A percentile compares a stretch with the other conserved stretches of the same genome.
Evolutionary conservation across 75 land plant species (phyloP).

Genomic region (Picea sitchensis): DNA sequence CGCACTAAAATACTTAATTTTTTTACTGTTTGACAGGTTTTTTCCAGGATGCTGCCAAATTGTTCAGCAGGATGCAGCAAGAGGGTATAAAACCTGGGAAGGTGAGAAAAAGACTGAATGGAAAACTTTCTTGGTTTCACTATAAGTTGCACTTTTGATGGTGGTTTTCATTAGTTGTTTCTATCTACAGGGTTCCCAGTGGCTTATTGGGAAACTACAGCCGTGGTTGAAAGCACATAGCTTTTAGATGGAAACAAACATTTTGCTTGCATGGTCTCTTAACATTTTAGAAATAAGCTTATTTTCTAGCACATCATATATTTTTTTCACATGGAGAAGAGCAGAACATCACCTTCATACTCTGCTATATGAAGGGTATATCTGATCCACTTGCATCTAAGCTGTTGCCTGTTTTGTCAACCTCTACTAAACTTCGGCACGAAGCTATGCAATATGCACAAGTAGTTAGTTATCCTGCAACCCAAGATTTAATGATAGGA

Average conservation of each 20-base stretch:
- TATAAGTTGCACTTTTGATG: background rate
- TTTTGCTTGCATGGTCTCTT: background rate
- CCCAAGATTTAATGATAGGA: too few relatives aligned
- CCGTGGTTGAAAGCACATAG: background rate
- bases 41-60: slow-evolving; percentile 46
- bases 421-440: too few relatives aligned
- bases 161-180: background rate
- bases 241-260: background rate
- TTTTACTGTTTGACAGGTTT: slow-evolving; percentile 2
- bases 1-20: background rate
- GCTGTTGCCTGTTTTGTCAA: too few relatives aligned
- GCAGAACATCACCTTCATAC: too few relatives aligned
- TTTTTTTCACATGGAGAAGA: too few relatives aligned
- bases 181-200: background rate
- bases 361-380: too few relatives aligned
- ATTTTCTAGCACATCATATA: too few relatives aligned
- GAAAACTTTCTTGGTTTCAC: background rate
- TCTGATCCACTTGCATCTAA: background rate
- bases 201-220: background rate
- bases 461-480: too few relatives aligned
- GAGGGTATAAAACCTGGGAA: slow-evolving; percentile 65
- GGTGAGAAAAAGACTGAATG: slow-evolving; percentile 26
- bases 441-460: too few relatives aligned
- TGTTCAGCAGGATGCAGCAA: slow-evolving; percentile 63
- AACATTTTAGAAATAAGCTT: background rate